phyloP scores from a whole-genome alignment of 306 rosid genomes.

The Corylus heterophylla region DNA sequence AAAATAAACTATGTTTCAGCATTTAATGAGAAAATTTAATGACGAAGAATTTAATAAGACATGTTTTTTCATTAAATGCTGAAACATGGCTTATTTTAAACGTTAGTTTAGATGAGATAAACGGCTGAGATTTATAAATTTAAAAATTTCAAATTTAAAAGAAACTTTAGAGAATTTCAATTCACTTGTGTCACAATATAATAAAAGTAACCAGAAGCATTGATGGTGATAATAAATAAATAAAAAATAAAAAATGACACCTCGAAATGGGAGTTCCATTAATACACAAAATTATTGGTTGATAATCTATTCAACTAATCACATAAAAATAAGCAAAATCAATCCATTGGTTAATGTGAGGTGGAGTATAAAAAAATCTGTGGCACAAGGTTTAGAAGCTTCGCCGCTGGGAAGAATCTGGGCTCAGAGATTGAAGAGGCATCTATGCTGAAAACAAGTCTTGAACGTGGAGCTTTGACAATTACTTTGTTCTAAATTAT shows the following conservation, averaged over 20 bases:
- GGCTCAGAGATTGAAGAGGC: conserved; percentile 32
- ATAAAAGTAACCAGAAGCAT: too few relatives aligned
- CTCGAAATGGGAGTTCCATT: background rate
- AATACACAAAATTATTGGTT: background rate
- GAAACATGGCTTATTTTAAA: too few relatives aligned
- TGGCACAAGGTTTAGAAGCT: conserved; percentile 63
- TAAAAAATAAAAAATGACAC: background rate
- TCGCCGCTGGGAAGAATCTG: conserved; percentile 40
- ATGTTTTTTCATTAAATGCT: too few relatives aligned
- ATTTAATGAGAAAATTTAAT: too few relatives aligned
- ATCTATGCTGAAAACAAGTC: conserved; percentile 24
- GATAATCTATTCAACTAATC: background rate
- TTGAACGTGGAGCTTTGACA: conserved; percentile 33
- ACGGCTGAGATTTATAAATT: too few relatives aligned
- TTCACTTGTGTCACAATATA: too few relatives aligned
- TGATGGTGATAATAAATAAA: too few relatives aligned
- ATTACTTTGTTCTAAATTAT: background rate
- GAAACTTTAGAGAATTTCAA: too few relatives aligned
- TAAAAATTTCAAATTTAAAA: too few relatives aligned
- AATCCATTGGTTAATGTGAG: conserved; percentile 14
- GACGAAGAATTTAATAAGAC: too few relatives aligned
- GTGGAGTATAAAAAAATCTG: conserved; percentile 2
- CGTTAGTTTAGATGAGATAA: too few relatives aligned
- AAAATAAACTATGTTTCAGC: too few relatives aligned
- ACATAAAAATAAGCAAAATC: background rate